Conservation (phyloP, 208 protist genomes). For the Phytomonas serpens region DNA sequence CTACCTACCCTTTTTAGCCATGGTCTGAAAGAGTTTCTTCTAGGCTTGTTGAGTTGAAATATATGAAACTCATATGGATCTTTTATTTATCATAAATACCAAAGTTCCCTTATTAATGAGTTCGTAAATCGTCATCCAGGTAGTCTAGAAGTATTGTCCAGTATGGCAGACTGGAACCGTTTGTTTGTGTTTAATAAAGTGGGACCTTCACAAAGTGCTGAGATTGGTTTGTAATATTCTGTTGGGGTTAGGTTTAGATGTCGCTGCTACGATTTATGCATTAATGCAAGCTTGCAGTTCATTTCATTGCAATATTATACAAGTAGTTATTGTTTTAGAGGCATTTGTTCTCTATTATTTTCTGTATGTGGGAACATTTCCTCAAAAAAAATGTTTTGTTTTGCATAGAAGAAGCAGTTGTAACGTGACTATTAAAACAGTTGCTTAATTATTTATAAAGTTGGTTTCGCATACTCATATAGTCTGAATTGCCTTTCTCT, state of each 20-base stretch:
- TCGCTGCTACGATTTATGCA: slow-evolving; percentile 27
- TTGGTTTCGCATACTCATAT: background rate
- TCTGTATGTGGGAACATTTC: background rate
- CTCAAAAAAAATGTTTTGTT: background rate
- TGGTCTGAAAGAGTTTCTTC: background rate
- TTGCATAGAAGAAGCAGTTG: background rate
- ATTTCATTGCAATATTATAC: background rate
- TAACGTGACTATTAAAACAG: background rate
- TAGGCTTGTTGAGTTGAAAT: slow-evolving; percentile 18
- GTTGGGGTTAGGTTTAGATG: slow-evolving; percentile 71
- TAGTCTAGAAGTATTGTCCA: slow-evolving; percentile 74
- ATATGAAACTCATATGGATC: slow-evolving; percentile 52
- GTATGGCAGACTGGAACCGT: slow-evolving; percentile 76
- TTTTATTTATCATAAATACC: slow-evolving; percentile 80
- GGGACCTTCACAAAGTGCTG: slow-evolving; percentile 61
- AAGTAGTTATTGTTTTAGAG: slow-evolving; percentile 1
- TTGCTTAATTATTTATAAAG: background rate
- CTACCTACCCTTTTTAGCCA: background rate
- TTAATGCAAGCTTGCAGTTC: slow-evolving; percentile 14
- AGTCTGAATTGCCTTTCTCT: background rate
- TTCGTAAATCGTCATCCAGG: slow-evolving; percentile 89
- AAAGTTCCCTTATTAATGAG: slow-evolving; percentile 82
- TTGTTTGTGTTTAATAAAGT: slow-evolving; percentile 78
- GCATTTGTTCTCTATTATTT: slow-evolving; percentile 1
- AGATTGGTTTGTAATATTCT: slow-evolving; percentile 62